These are phyloP conservation scores for Gossypium davidsonii DNA, from an alignment of 441 rosid species.

Conservation along the genomic window DNA sequence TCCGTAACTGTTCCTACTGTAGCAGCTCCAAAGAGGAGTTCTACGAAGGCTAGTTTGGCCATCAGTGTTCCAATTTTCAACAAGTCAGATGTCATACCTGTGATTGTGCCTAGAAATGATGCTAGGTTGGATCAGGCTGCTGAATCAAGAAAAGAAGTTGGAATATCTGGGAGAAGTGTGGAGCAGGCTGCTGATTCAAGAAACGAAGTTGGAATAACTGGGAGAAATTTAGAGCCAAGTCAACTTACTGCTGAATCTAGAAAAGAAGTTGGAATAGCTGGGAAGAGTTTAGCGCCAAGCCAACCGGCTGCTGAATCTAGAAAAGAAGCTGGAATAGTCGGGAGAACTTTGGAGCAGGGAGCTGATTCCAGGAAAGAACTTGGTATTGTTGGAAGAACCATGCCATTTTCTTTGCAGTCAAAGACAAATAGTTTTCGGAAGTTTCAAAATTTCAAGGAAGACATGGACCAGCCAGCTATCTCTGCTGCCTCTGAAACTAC, in stretches of 20 bases:
- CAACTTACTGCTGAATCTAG: slow-evolving; percentile 12
- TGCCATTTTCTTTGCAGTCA: slow-evolving; percentile 97
- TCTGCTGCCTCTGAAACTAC: slow-evolving; percentile 42
- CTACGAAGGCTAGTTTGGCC: slow-evolving; percentile 39
- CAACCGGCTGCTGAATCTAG: slow-evolving; percentile 44
- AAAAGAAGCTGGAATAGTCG: slow-evolving; percentile 71
- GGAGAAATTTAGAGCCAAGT: slow-evolving; percentile 3
- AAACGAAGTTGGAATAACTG: slow-evolving; percentile 38
- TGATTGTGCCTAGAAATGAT: slow-evolving; percentile 75
- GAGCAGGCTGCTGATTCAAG: slow-evolving; percentile 49
- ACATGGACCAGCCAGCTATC: slow-evolving; percentile 44
- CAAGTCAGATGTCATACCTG: slow-evolving; percentile 61
- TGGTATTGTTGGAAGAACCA: slow-evolving; percentile 80
- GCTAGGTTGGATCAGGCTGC: slow-evolving; percentile 50
- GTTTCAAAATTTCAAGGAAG: slow-evolving; percentile 57
- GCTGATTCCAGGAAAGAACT: slow-evolving; percentile 73
- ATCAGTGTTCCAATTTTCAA: slow-evolving; percentile 43
- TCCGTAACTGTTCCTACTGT: slow-evolving; percentile 38
- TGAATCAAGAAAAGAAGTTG: slow-evolving; percentile 68
- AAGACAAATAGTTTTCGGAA: slow-evolving; percentile 59
- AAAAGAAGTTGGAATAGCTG: slow-evolving; percentile 17
- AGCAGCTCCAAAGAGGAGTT: slow-evolving; percentile 52
- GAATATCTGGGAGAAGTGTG: slow-evolving; percentile 11
- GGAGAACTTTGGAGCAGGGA: slow-evolving; percentile 58
- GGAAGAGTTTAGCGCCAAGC: slow-evolving; percentile 36